phyloP scores from a whole-genome alignment of 495 filamentous ascomycete species.

The Tuber indicum region DNA sequence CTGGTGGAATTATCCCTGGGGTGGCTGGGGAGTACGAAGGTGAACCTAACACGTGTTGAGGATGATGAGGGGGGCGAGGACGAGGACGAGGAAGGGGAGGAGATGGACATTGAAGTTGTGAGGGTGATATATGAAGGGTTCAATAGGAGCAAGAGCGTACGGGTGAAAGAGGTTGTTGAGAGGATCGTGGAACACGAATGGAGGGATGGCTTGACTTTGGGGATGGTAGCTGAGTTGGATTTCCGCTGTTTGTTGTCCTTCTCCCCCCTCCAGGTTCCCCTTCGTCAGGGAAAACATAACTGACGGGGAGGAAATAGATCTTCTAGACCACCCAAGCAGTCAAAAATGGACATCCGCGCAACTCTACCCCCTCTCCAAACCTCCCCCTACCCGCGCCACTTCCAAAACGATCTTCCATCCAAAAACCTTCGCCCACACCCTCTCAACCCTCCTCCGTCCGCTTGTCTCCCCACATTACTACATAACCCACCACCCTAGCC shows the following conservation, averaged over 20 bases:
- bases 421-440: conserved; percentile 62
- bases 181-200: conserved; percentile 75
- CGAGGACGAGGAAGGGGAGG: conserved; percentile 48
- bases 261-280: too few relatives aligned
- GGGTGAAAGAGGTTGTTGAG: conserved; percentile 60
- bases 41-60: conserved; percentile 50
- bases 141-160: conserved; percentile 42
- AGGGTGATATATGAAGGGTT: conserved; percentile 54
- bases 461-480: conserved; percentile 76
- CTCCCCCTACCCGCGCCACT: conserved; percentile 42
- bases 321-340: conserved; percentile 67
- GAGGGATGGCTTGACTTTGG: conserved; percentile 65
- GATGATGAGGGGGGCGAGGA: conserved; percentile 45
- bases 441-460: conserved; percentile 65
- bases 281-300: background rate
- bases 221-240: conserved; percentile 73
- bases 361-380: conserved; percentile 45
- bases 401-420: conserved; percentile 67
- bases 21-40: conserved; percentile 64
- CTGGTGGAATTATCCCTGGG: conserved; percentile 61
- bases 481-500: conserved; percentile 55
- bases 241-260: conserved; percentile 29
- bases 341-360: conserved; percentile 71
- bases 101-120: conserved; percentile 55
- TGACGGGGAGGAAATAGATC: conserved; percentile 40